Percentiles rank a stretch among this genome's conserved stretches.
Evolutionary conservation across 768 basidiomycete species (phyloP).

Genomic region (Strobilomyces confusus): DNA sequence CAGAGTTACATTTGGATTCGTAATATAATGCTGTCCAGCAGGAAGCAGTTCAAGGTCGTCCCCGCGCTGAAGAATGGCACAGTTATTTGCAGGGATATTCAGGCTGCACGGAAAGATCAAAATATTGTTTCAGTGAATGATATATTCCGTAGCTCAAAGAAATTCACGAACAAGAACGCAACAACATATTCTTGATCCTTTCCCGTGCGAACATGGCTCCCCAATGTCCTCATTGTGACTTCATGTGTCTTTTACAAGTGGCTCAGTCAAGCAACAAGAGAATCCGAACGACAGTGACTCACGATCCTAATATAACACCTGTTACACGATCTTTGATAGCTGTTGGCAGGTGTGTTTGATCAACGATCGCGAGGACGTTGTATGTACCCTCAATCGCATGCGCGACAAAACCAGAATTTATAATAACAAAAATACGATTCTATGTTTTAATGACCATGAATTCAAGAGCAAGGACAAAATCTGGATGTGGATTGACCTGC

Average conservation of each 20-base stretch:
- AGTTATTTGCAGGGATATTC: conserved; percentile 83
- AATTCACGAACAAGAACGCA: conserved; percentile 59
- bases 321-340: conserved; percentile 61
- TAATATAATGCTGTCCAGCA: conserved; percentile 82
- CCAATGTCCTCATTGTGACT: conserved; percentile 79
- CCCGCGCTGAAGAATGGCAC: conserved; percentile 78
- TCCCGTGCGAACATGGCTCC: conserved; percentile 43
- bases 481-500: conserved; percentile 31
- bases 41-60: conserved; percentile 75
- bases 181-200: conserved; percentile 65
- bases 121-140: background rate
- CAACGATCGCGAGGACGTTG: conserved; percentile 72
- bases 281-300: conserved; percentile 2
- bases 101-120: conserved; percentile 55
- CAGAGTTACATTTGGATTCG: conserved; percentile 77
- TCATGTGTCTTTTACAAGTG: conserved; percentile 53
- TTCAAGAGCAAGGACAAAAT: background rate
- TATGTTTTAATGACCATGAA: conserved; percentile 10
- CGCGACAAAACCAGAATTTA: conserved; percentile 74
- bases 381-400: conserved; percentile 78
- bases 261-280: too few relatives aligned
- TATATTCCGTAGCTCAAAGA: background rate
- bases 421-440: conserved; percentile 78
- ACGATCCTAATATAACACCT: conserved; percentile 57
- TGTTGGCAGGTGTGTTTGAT: conserved; percentile 73